phyloP scores from a whole-genome alignment of 257 asterid species.

The Verbascum thapsus region DNA sequence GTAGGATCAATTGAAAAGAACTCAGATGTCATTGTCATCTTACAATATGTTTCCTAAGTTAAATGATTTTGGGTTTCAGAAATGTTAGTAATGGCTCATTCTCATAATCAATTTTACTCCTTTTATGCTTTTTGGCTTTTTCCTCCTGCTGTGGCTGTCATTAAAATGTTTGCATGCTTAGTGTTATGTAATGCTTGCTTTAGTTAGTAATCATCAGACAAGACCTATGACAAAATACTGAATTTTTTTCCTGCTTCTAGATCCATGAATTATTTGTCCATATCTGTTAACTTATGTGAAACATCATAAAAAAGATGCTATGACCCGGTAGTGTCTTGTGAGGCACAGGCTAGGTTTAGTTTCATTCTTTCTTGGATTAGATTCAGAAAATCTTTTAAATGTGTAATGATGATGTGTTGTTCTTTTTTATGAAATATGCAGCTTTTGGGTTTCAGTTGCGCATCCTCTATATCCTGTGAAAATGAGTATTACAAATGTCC shows the following conservation, averaged over 20 bases:
- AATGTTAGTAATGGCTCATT: conserved; percentile 5
- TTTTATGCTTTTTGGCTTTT: not conserved
- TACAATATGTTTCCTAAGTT: not conserved
- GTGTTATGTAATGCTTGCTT: not conserved
- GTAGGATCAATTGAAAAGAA: conserved; percentile 8
- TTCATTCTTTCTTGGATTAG: not conserved
- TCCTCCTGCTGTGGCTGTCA: conserved; percentile 13
- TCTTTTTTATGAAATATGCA: conserved; percentile 33
- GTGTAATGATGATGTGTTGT: conserved; percentile 2
- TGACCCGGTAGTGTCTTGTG: not conserved
- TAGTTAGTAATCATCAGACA: not conserved
- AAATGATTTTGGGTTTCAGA: conserved; percentile 3
- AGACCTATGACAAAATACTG: not conserved
- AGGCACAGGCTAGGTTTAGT: not conserved
- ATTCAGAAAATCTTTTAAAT: not conserved
- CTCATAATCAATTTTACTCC: not conserved
- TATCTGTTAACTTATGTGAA: not conserved
- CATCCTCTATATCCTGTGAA: conserved; percentile 55
- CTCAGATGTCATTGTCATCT: not conserved
- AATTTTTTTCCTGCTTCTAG: not conserved
- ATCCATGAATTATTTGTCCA: not conserved
- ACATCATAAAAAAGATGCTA: not conserved
- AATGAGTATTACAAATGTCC: conserved; percentile 46
- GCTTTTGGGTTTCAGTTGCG: conserved; percentile 53
- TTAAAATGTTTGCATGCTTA: not conserved